Percentiles rank a stretch among this genome's conserved stretches.
Evolutionary conservation across 805 yeast genomes (phyloP).

Genomic region (Wickerhamomyces subpelliculosus): DNA sequence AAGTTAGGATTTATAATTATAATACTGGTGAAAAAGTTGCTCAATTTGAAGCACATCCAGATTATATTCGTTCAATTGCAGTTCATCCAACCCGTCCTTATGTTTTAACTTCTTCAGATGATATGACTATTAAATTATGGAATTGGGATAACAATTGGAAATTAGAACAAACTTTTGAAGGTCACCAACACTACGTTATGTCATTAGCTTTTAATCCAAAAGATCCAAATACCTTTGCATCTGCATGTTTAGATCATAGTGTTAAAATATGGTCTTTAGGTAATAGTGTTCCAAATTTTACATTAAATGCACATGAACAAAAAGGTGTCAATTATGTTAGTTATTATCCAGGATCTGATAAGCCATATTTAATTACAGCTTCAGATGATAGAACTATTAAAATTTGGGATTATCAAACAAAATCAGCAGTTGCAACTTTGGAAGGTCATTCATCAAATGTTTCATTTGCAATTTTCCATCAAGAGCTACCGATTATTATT

Average conservation of each 20-base stretch:
- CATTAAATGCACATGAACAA: constrained; percentile 82
- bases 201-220: constrained; percentile 92
- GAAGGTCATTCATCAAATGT: constrained; percentile 94
- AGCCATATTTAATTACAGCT: constrained; percentile 88
- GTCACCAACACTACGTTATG: constrained; percentile 95
- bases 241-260: constrained; percentile 93
- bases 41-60: constrained; percentile 98
- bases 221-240: constrained; percentile 95
- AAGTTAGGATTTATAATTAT: constrained; percentile 86
- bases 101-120: constrained; percentile 85
- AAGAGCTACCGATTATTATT: constrained; percentile 89
- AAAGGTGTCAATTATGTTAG: constrained; percentile 96
- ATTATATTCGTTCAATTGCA: constrained; percentile 87
- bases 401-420: constrained; percentile 96
- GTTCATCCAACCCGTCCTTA: constrained; percentile 93
- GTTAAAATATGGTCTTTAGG: constrained; percentile 97
- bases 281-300: constrained; percentile 80
- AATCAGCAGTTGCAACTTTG: constrained; percentile 87
- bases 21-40: constrained; percentile 91
- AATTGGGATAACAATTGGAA: constrained; percentile 96
- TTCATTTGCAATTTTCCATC: constrained; percentile 95
- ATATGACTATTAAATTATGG: constrained; percentile 88
- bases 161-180: constrained; percentile 84
- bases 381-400: constrained; percentile 87
- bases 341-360: constrained; percentile 94